These are phyloP conservation scores for Diversispora epigaea DNA, from an alignment of 192 early-diverging fungal species.

Conservation along the genomic window DNA sequence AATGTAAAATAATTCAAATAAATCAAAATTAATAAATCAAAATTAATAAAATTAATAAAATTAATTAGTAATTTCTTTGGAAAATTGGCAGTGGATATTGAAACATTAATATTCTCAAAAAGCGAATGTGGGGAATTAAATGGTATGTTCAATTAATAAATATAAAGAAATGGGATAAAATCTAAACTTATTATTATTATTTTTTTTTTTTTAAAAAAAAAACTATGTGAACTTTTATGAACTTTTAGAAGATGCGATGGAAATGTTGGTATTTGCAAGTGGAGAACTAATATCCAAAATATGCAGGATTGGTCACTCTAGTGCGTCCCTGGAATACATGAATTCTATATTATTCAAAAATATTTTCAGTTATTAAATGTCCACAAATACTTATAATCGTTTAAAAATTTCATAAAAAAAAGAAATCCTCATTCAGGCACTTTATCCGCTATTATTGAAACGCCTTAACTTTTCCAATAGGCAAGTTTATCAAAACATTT, in stretches of 20 bases:
- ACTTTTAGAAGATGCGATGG: conserved; percentile 17
- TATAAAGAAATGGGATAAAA: neutral
- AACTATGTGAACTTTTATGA: too few species aligned
- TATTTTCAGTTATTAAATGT: neutral
- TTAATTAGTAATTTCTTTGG: conserved; percentile 9
- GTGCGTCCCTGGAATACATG: neutral
- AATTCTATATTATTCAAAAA: neutral
- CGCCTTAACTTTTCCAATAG: neutral
- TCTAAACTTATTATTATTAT: neutral
- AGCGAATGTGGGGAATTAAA: neutral
- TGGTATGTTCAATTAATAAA: conserved; percentile 7
- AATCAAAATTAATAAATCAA: neutral
- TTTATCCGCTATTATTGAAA: conserved; percentile 7
- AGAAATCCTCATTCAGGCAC: conserved; percentile 7
- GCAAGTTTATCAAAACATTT: conserved; percentile 10
- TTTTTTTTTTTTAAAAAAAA: too few species aligned
- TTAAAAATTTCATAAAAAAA: neutral
- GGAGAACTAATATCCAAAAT: conserved; percentile 31
- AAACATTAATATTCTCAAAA: conserved; percentile 5
- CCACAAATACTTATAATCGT: neutral
- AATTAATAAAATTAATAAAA: neutral
- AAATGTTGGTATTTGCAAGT: conserved; percentile 13
- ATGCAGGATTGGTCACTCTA: conserved; percentile 27
- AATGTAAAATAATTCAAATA: neutral
- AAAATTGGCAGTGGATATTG: conserved; percentile 11